Evolutionary conservation across 176 grass and related monocot species (phyloP), one percentile per base, ranked within the genome.

Genomic region (Phragmites australis): DNA sequence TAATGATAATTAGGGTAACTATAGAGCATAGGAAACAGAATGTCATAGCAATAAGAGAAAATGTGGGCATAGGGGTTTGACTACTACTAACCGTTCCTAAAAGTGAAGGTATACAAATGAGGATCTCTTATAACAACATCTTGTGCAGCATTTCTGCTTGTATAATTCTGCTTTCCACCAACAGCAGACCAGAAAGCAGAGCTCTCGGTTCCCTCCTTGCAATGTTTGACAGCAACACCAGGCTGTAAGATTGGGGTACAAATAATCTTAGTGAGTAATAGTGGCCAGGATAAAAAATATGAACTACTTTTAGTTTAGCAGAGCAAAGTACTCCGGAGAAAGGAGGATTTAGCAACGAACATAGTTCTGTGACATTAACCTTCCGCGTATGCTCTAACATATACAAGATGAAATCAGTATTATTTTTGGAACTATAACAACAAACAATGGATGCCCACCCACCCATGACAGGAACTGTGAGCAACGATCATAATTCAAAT

Each of bases 121-220:
- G 92, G 88, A 52, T 98, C 95, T 93, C 84, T 98, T 46, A 91
- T 52, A 79, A 82, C 46, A 61, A 63, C 59, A 81, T 90, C 90
- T 25, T 88, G 59, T 72, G 82, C 85, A 50, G 34, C 75, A 53
- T 83, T 94, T 83, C 30, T 94, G 71, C 57, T 91, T 55, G 85
- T 81, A 79, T 88, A 86, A 83, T 43, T 91, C 88, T 92, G 79
- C 74, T 94, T 98, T 82, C 92, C 95, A 81, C 90, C 90, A 72
- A 98, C 79, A 87, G 90, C 72, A 77, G 85, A 94, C 92, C 95
- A 94, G 79, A 98, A 98, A 70, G 88, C 18, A 83, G 83, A 89
- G 55, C 86, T 98, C 71, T 98, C 95, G 32, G 88, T 86, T 77
- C 95, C 92, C 88, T 98, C 95, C 76, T 92, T 98, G 67, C 58